phyloP scores from a whole-genome alignment of 257 asterid genomes.

The Solanum appendiculatum region DNA sequence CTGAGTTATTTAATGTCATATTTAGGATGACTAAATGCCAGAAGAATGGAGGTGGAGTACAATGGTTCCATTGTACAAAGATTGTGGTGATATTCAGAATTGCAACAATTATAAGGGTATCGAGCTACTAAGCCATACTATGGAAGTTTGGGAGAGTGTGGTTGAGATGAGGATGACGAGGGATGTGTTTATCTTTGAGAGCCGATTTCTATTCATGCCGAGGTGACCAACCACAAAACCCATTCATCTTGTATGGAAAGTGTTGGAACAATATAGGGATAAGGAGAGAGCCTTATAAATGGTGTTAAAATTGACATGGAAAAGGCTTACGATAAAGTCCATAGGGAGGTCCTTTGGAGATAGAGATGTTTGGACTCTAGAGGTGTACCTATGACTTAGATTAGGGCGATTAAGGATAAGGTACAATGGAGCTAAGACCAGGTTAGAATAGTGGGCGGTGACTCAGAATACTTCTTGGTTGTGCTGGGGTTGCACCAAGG shows the following conservation, averaged over 20 bases:
- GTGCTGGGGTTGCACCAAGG: not conserved
- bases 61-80: not conserved
- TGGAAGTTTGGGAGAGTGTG: not conserved
- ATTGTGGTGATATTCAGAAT: not conserved
- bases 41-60: not conserved
- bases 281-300: not conserved
- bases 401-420: not conserved
- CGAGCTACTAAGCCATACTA: not conserved
- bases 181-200: not conserved
- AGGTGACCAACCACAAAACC: not conserved
- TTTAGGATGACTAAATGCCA: not conserved
- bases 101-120: not conserved
- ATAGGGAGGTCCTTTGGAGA: not conserved
- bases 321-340: not conserved
- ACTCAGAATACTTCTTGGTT: not conserved
- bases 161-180: not conserved
- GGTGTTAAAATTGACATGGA: not conserved
- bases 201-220: not conserved
- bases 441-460: not conserved
- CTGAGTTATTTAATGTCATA: not conserved
- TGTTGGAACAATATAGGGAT: not conserved
- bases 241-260: not conserved
- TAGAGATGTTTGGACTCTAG: not conserved
- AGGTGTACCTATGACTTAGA: not conserved
- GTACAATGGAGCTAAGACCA: not conserved